Evolutionary conservation across 2,329 filamentous ascomycete species (phyloP).

Genomic region (Coleophoma crateriformis): DNA sequence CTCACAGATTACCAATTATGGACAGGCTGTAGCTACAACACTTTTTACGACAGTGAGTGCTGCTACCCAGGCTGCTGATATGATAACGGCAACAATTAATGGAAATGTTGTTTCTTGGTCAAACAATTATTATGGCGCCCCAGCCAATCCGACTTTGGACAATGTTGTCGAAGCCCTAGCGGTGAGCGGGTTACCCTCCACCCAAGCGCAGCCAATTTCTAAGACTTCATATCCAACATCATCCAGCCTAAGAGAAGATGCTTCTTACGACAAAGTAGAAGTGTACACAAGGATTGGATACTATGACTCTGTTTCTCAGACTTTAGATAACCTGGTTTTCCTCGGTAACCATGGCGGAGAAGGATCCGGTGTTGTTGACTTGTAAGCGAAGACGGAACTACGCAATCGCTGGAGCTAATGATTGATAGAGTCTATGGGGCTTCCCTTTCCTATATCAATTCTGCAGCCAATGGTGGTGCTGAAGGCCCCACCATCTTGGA

Average conservation of each 20-base stretch:
- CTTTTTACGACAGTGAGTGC: background rate
- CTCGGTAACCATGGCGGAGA: conserved; percentile 51
- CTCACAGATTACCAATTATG: conserved; percentile 5
- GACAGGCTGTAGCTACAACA: conserved; percentile 3
- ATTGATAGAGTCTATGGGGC: conserved; percentile 32
- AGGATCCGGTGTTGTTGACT: conserved; percentile 49
- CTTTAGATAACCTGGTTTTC: conserved; percentile 48
- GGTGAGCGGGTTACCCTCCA: no score
- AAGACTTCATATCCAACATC: no score
- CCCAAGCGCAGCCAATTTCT: no score
- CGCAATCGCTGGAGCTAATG: background rate
- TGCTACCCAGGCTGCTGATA: conserved; percentile 3
- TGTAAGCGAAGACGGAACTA: conserved; percentile 23
- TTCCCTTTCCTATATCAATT: conserved; percentile 49
- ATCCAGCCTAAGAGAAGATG: background rate
- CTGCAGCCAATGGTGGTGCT: conserved; percentile 39
- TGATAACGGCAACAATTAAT: conserved; percentile 14
- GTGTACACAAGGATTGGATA: conserved; percentile 40
- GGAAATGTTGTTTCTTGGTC: conserved; percentile 14
- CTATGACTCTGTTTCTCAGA: conserved; percentile 36
- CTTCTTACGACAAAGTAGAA: conserved; percentile 1
- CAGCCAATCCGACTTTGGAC: background rate
- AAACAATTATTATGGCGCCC: conserved; percentile 11
- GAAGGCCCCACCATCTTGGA: conserved; percentile 41
- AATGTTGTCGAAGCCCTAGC: no score